These are phyloP conservation scores for Blastobotrys indianensis DNA, from an alignment of 1,139 yeast species.

Conservation along the genomic window DNA sequence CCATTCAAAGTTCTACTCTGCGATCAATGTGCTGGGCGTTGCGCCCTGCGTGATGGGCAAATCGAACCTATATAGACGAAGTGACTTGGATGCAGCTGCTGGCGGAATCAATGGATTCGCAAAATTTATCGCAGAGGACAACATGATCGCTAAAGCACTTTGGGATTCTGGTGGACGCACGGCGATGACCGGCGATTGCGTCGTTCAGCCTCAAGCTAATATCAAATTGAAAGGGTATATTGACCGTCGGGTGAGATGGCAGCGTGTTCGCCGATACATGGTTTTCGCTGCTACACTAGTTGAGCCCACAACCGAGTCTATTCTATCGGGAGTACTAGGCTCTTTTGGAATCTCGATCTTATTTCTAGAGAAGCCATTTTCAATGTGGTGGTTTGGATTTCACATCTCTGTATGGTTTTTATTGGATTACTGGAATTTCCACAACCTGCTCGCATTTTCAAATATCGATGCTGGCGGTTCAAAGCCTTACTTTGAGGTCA, in stretches of 20 bases:
- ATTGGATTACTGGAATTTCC: constrained; percentile 58
- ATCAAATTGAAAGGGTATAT: constrained; percentile 50
- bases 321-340: constrained; percentile 60
- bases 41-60: constrained; percentile 96
- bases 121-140: constrained; percentile 84
- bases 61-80: constrained; percentile 67
- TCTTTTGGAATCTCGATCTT: constrained; percentile 51
- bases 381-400: constrained; percentile 37
- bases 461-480: constrained; percentile 28
- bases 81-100: constrained; percentile 57
- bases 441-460: constrained; percentile 37
- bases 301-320: constrained; percentile 81
- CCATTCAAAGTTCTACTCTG: constrained; percentile 78
- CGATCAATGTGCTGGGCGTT: constrained; percentile 65
- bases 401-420: constrained; percentile 61
- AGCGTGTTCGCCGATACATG: constrained; percentile 85
- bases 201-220: constrained; percentile 65
- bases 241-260: constrained; percentile 72
- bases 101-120: constrained; percentile 69
- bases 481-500: constrained; percentile 30
- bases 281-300: constrained; percentile 76
- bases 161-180: constrained; percentile 77
- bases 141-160: constrained; percentile 82
- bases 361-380: constrained; percentile 21
- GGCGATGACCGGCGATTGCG: constrained; percentile 72